These are phyloP conservation scores for Chiua sp. DNA, from an alignment of 1,284 basidiomycete genomes.

Conservation along the genomic window DNA sequence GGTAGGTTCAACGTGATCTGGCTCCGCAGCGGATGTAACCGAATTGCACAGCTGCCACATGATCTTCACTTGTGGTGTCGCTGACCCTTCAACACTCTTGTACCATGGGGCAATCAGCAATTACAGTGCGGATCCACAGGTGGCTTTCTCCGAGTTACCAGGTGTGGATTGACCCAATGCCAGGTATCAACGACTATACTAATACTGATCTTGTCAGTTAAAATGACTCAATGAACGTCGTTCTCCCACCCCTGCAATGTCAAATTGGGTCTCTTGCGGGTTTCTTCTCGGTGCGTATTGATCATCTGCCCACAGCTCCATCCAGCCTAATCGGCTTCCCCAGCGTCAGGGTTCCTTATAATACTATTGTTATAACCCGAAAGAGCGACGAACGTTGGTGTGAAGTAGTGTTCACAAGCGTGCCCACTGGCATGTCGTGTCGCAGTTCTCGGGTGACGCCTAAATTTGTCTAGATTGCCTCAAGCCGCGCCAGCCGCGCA, in stretches of 20 bases:
- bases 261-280: neutral
- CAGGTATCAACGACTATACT: neutral
- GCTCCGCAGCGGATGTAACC: too few relatives aligned
- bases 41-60: neutral
- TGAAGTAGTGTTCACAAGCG: neutral
- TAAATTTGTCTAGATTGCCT: slow-evolving; percentile 3
- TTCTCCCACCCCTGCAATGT: neutral
- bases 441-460: slow-evolving; percentile 2
- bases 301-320: neutral
- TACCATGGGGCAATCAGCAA: neutral
- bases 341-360: neutral
- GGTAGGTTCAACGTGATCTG: too few relatives aligned
- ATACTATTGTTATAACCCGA: neutral
- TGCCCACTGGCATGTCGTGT: neutral
- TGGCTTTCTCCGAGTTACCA: neutral
- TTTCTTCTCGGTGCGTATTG: neutral
- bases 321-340: neutral
- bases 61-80: too few relatives aligned
- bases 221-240: neutral
- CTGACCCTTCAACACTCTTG: too few relatives aligned
- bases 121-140: neutral
- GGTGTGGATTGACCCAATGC: neutral
- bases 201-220: neutral
- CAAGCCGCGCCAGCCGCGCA: neutral
- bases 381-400: slow-evolving; percentile 9